These are phyloP conservation scores for Annona cherimola DNA, from an alignment of 164 flowering plant genomes.

Conservation along the genomic window DNA sequence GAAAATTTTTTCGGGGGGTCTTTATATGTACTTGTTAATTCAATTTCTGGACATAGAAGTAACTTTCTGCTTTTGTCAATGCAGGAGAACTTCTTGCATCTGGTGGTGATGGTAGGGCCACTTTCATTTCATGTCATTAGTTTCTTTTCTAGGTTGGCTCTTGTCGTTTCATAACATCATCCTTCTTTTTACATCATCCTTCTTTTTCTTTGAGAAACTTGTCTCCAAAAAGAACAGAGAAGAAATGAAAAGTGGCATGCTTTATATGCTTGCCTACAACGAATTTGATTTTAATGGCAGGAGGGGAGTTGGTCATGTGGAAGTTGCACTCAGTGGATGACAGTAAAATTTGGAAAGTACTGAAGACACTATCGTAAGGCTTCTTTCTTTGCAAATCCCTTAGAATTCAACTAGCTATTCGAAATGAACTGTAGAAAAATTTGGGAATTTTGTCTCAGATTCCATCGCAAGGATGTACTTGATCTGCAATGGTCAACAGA, in stretches of 20 bases:
- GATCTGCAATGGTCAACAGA: slow-evolving; percentile 91
- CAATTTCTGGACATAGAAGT: neutral
- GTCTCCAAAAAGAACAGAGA: no score
- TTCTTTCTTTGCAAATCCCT: slow-evolving; percentile 3
- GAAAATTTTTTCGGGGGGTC: neutral
- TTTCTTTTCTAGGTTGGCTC: neutral
- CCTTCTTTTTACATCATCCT: neutral
- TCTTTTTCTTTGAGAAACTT: neutral
- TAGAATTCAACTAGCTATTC: slow-evolving; percentile 3
- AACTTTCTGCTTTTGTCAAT: slow-evolving; percentile 2
- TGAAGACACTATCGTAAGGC: slow-evolving; percentile 75
- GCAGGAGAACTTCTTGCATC: slow-evolving; percentile 96
- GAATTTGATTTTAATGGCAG: slow-evolving; percentile 28
- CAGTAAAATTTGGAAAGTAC: slow-evolving; percentile 83
- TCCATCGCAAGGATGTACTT: slow-evolving; percentile 95
- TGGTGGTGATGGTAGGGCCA: slow-evolving; percentile 88
- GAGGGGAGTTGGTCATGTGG: slow-evolving; percentile 92
- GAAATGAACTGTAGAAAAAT: neutral
- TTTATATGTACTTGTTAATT: neutral
- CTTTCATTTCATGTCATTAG: slow-evolving; percentile 9
- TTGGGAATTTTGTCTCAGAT: slow-evolving; percentile 36
- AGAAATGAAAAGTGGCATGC: neutral
- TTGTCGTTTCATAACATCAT: neutral
- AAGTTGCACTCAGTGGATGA: slow-evolving; percentile 58
- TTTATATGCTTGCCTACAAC: neutral